Evolutionary conservation across 139 green algal genomes (phyloP).

Genomic region (Haematococcus lacustris): DNA sequence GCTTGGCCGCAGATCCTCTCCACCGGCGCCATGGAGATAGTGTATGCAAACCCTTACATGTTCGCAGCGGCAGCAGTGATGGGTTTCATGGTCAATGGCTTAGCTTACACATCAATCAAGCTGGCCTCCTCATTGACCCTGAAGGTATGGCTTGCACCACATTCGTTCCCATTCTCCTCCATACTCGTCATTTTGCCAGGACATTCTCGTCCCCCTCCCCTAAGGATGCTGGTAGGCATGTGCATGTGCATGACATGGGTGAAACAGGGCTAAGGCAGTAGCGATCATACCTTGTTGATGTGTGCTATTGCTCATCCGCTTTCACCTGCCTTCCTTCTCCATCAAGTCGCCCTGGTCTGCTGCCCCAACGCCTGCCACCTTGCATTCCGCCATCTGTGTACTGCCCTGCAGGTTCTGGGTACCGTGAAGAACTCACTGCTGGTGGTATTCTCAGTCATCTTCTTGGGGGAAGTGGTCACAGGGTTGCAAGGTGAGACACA

Average conservation of each 20-base stretch:
- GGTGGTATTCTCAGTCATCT: slow-evolving; percentile 63
- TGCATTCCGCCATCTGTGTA: too few relatives aligned
- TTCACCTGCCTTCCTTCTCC: background rate
- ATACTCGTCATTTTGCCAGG: too few relatives aligned
- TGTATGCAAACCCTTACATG: slow-evolving; percentile 5
- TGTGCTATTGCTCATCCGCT: background rate
- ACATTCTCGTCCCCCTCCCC: background rate
- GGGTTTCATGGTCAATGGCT: slow-evolving; percentile 78
- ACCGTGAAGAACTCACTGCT: slow-evolving; percentile 83
- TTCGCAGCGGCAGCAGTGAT: slow-evolving; percentile 67
- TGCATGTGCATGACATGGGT: background rate
- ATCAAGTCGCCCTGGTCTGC: too few relatives aligned
- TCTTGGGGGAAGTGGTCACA: slow-evolving; percentile 63
- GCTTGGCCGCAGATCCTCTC: slow-evolving; percentile 32
- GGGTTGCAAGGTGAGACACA: slow-evolving; percentile 21
- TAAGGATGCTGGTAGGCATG: background rate
- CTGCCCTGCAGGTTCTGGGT: slow-evolving; percentile 50
- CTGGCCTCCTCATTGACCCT: slow-evolving; percentile 53
- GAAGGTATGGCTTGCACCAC: slow-evolving; percentile 18
- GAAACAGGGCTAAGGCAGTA: background rate
- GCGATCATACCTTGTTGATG: background rate
- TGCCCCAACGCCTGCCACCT: too few relatives aligned
- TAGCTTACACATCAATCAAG: slow-evolving; percentile 84
- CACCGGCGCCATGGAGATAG: slow-evolving; percentile 29
- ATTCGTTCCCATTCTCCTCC: too few relatives aligned